These are phyloP conservation scores for Condylostoma magnum DNA, from an alignment of 169 alveolate species.

Conservation along the genomic window DNA sequence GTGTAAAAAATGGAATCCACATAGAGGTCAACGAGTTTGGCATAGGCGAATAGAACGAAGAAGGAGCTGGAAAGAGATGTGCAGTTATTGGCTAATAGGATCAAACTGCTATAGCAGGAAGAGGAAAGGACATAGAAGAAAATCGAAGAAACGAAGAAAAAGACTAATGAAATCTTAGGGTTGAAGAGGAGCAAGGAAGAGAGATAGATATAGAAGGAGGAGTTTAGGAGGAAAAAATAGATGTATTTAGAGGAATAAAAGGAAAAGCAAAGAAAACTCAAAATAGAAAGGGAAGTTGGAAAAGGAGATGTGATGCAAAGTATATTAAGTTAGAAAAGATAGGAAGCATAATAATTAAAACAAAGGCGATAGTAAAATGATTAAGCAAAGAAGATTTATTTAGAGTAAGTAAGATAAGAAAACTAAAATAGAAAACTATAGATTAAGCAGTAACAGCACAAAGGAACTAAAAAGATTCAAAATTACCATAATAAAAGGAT, in stretches of 20 bases:
- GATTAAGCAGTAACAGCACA: neutral
- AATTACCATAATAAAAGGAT: neutral
- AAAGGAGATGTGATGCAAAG: constrained; percentile 35
- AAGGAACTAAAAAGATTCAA: neutral
- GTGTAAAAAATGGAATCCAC: too few species aligned
- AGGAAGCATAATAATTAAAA: neutral
- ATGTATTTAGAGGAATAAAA: neutral
- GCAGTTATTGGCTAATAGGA: constrained; percentile 57
- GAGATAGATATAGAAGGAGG: neutral
- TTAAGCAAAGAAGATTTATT: neutral
- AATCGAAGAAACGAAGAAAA: constrained; percentile 71
- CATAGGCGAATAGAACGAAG: constrained; percentile 39
- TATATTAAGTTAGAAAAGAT: constrained; percentile 11
- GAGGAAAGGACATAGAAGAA: constrained; percentile 65
- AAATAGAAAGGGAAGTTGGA: constrained; percentile 29
- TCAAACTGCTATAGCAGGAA: constrained; percentile 62
- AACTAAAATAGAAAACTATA: neutral
- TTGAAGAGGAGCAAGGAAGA: constrained; percentile 55
- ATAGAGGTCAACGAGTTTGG: too few species aligned
- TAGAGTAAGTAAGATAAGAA: neutral
- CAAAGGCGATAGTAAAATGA: neutral
- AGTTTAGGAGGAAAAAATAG: constrained; percentile 4
- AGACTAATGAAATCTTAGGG: constrained; percentile 52
- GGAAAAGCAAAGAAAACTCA: constrained; percentile 1
- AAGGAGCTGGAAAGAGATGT: constrained; percentile 57